Conservation (phyloP, 768 basidiomycete genomes). For the Termitomyces sp. region DNA sequence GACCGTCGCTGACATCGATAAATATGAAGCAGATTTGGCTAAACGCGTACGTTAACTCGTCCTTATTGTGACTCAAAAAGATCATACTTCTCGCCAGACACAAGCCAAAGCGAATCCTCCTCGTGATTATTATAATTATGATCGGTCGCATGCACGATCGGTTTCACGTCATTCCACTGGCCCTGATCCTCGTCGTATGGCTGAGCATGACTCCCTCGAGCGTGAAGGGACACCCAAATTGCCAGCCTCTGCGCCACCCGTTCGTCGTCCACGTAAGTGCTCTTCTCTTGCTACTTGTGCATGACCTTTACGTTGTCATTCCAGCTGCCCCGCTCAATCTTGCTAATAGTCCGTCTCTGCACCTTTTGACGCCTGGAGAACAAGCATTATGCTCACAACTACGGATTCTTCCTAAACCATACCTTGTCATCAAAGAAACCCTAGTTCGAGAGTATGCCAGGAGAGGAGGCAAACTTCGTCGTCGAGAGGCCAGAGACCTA, state of each 20-base stretch:
- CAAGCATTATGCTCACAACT: conserved; percentile 84
- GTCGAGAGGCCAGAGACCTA: conserved; percentile 83
- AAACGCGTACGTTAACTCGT: conserved; percentile 48
- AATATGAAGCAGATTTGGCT: conserved; percentile 71
- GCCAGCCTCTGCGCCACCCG: conserved; percentile 27
- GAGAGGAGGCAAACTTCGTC: conserved; percentile 80
- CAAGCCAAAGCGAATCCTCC: conserved; percentile 55
- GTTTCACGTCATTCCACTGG: conserved; percentile 48
- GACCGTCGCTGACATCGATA: conserved; percentile 84
- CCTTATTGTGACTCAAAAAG: background rate
- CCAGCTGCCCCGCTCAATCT: conserved; percentile 73
- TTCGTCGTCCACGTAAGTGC: conserved; percentile 40
- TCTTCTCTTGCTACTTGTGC: background rate
- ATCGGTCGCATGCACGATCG: conserved; percentile 47
- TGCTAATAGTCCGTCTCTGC: conserved; percentile 83
- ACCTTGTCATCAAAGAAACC: conserved; percentile 93
- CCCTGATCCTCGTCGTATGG: conserved; percentile 47
- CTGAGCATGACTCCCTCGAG: conserved; percentile 51
- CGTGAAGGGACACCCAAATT: conserved; percentile 55
- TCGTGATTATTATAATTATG: conserved; percentile 50
- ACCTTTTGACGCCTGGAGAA: conserved; percentile 85
- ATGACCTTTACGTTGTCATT: background rate
- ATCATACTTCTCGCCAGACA: conserved; percentile 29
- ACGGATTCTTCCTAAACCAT: conserved; percentile 91
- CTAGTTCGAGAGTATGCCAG: conserved; percentile 91